Percentiles rank a stretch among this genome's conserved stretches.
phyloP scores from a whole-genome alignment of 495 filamentous ascomycete species.

The Aspergillus cavernicola region DNA sequence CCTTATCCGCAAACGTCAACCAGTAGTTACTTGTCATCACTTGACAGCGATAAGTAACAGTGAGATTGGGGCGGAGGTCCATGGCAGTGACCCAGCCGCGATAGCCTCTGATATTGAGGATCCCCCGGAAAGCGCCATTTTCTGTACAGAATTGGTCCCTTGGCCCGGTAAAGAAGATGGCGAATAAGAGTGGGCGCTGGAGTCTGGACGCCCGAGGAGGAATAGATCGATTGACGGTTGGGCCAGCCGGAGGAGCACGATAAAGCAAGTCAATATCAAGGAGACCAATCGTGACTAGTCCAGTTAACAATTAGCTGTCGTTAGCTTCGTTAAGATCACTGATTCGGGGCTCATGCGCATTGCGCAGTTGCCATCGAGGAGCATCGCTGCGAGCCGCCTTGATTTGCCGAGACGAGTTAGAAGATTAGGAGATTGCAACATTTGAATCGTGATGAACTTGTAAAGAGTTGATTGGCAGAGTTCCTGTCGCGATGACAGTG shows the following conservation, averaged over 20 bases:
- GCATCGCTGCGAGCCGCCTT: background rate
- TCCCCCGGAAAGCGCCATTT: conserved; percentile 13
- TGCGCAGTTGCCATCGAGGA: background rate
- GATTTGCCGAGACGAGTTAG: background rate
- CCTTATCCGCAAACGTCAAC: background rate
- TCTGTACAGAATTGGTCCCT: conserved; percentile 3
- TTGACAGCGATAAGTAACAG: background rate
- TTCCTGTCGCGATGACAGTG: background rate
- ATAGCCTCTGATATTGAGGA: conserved; percentile 8
- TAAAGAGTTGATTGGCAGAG: background rate
- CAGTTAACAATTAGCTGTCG: background rate
- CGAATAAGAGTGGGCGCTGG: conserved; percentile 3
- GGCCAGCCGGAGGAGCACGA: conserved; percentile 8
- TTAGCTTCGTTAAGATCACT: background rate
- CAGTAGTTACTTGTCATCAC: background rate
- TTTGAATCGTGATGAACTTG: background rate
- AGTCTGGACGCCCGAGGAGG: background rate
- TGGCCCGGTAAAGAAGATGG: background rate
- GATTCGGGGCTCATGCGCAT: background rate
- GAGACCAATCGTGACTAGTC: background rate
- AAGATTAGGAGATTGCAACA: background rate
- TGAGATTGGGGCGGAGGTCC: conserved; percentile 9
- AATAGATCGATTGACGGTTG: background rate
- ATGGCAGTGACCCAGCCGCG: conserved; percentile 8
- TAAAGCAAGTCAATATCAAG: background rate